Evolutionary conservation across 257 asterid genomes (phyloP), one percentile per base, ranked within the genome.

Genomic region (Capsicum baccatum): DNA sequence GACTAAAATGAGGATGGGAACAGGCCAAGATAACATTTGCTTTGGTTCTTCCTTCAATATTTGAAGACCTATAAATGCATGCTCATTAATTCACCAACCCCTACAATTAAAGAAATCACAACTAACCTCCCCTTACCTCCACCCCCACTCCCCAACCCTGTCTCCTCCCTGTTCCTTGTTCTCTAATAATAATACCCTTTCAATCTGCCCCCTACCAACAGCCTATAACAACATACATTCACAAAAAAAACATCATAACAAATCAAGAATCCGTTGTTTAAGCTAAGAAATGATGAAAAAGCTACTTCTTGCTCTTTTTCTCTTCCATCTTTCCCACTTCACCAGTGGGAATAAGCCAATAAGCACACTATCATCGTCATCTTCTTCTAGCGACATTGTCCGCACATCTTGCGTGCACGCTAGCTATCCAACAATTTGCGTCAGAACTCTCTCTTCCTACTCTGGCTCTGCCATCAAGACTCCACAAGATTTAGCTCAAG

Each of bases 401-500:
- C 90, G 88, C 9, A 71, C 83, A 6, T 94, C 98, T 9, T 96
- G 99, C 89, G 90, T 88, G 84, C 94, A 94, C 88, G 99, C 99
- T 59, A 94, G 92, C 90, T 96, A 92, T 92, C 99, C 99, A 0
- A 89, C 88, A 76, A 78, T 94, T 83, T 96, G 99, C 92, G 62
- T 94, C 83, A 89, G 93, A 26, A 93, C 98, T 4, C 98, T 96
- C 83, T 88, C 98, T 42, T 85, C 95, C 81, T 92, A 85, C 92
- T 86, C 92, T 54, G 90, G 92, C 86, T 83, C 92, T 11, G 88
- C 97, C 87, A 37, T 83, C 66, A 86, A 84, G 89, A 94, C 91
- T 64, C 98, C 92, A 16, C 90, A 94, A 0, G 95, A 89, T 39
- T 87, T 96, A 59, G 97, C 98, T 1, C 91, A 84, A 83, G 98